Percentiles rank a stretch among this genome's conserved stretches.
These are phyloP conservation scores for Fusarium concolor DNA, from an alignment of 2,329 filamentous ascomycete species.

Conservation along the genomic window DNA sequence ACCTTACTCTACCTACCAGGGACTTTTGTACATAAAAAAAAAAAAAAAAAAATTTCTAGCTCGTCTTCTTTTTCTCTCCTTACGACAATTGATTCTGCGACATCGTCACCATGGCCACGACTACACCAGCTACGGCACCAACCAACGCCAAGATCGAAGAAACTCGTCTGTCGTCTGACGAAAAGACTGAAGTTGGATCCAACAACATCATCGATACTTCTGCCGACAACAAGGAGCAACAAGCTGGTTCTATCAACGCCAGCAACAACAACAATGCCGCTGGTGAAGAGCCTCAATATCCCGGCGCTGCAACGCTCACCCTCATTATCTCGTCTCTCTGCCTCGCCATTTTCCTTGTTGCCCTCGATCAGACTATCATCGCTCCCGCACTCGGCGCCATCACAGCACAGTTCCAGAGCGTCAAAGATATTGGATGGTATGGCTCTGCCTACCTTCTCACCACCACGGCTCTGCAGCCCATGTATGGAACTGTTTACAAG, in stretches of 20 bases:
- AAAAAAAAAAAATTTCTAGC: not conserved
- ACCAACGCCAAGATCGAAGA: slow-evolving; percentile 36
- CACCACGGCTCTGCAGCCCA: slow-evolving; percentile 61
- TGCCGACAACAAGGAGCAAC: slow-evolving; percentile 30
- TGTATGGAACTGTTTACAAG: slow-evolving; percentile 63
- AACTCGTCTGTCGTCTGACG: slow-evolving; percentile 46
- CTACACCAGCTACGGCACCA: slow-evolving; percentile 28
- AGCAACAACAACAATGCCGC: not conserved
- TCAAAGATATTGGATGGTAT: slow-evolving; percentile 65
- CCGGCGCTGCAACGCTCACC: slow-evolving; percentile 53
- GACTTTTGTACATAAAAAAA: not conserved
- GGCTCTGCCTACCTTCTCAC: slow-evolving; percentile 62
- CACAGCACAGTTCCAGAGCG: slow-evolving; percentile 57
- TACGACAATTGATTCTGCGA: not conserved
- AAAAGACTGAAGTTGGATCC: slow-evolving; percentile 50
- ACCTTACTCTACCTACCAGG: too few species aligned
- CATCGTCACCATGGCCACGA: slow-evolving; percentile 26
- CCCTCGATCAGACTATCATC: slow-evolving; percentile 64
- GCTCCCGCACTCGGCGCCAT: slow-evolving; percentile 65
- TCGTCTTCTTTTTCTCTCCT: not conserved
- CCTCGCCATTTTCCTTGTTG: slow-evolving; percentile 61
- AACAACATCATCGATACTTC: slow-evolving; percentile 36
- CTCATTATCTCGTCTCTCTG: slow-evolving; percentile 59
- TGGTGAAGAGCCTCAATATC: slow-evolving; percentile 49
- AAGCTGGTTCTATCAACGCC: slow-evolving; percentile 12